Evolutionary conservation across 108 stramenopile genomes (phyloP).

Genomic region (Schizochytrium sp.): DNA sequence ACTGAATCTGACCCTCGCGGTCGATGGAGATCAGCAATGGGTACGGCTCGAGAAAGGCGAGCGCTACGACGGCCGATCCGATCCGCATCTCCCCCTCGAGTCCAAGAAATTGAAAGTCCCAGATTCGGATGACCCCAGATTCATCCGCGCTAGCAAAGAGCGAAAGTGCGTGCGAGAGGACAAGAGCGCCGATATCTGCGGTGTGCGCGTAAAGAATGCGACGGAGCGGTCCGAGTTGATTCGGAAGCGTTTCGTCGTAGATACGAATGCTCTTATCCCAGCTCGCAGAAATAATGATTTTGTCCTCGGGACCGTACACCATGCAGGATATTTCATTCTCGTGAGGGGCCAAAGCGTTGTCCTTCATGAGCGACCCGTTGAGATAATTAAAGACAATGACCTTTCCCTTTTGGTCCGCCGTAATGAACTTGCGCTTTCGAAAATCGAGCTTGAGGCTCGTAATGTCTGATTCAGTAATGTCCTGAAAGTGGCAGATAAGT

Average conservation of each 20-base stretch:
- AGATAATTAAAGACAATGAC: constrained; percentile 2
- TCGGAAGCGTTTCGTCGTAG: constrained; percentile 4
- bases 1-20: neutral
- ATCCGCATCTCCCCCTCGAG: constrained; percentile 6
- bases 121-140: neutral
- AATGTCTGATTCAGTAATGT: neutral
- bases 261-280: constrained; percentile 19
- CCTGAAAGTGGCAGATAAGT: neutral
- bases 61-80: neutral
- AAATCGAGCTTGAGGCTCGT: neutral
- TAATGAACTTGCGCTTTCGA: constrained; percentile 14
- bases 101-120: constrained; percentile 23
- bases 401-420: constrained; percentile 2
- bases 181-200: neutral
- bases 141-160: constrained; percentile 14
- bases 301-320: constrained; percentile 21
- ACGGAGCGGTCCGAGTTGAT: neutral
- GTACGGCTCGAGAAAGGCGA: neutral
- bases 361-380: constrained; percentile 18
- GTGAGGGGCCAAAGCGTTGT: neutral
- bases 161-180: neutral
- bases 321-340: constrained; percentile 3
- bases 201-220: neutral
- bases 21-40: constrained; percentile 16
- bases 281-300: neutral